phyloP scores from a whole-genome alignment of 2,329 filamentous ascomycete species.

The Cordyceps pruinosa region DNA sequence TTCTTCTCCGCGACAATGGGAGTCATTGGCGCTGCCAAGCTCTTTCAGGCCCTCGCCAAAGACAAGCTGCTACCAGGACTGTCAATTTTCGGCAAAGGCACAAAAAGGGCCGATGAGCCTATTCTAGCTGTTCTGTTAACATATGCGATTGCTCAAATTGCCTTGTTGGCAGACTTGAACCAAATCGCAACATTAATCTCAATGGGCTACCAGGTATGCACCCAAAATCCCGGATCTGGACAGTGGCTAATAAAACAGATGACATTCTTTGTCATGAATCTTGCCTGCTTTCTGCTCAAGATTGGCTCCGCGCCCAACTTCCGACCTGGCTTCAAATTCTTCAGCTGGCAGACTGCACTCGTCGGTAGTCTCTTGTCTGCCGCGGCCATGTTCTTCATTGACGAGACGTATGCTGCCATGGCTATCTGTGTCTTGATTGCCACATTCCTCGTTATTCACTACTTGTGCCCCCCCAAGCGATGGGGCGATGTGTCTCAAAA shows the following conservation, averaged over 20 bases:
- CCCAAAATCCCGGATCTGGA: neutral
- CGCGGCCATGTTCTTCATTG: conserved; percentile 83
- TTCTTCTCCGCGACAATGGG: conserved; percentile 87
- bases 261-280: conserved; percentile 84
- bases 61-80: conserved; percentile 75
- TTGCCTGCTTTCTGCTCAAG: conserved; percentile 81
- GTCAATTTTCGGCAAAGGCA: conserved; percentile 66
- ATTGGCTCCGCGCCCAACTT: conserved; percentile 87
- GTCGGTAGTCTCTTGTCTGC: conserved; percentile 69
- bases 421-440: conserved; percentile 67
- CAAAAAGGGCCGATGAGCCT: conserved; percentile 65
- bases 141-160: conserved; percentile 67
- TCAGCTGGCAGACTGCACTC: conserved; percentile 77
- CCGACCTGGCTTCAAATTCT: conserved; percentile 80
- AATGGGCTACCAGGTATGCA: conserved; percentile 69
- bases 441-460: conserved; percentile 81
- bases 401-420: conserved; percentile 69
- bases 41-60: conserved; percentile 74
- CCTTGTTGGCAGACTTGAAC: conserved; percentile 77
- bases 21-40: conserved; percentile 75
- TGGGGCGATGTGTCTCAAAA: conserved; percentile 91
- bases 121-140: conserved; percentile 70
- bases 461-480: conserved; percentile 74
- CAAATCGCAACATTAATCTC: conserved; percentile 85
- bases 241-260: conserved; percentile 41